Base-by-base conservation (phyloP, 768 basidiomycete species). In the Xerocomellus dryophilus region DNA sequence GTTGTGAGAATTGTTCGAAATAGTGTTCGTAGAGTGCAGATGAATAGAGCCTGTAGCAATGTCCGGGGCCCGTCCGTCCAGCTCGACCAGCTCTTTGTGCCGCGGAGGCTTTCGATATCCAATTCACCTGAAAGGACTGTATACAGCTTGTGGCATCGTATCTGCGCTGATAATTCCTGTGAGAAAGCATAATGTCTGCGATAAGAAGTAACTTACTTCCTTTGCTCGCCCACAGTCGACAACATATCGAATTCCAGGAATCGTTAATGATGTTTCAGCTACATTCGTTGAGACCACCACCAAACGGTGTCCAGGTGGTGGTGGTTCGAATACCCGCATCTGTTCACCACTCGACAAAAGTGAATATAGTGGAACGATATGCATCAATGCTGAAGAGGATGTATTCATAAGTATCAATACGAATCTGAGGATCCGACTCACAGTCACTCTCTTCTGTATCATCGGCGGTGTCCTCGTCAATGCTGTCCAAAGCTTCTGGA, bases 221-320 rank as follows among this genome's bases (percentile, higher is more conserved):
- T 99, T 98, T 5, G 90, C 93, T 59, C 95, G 81, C 5, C 96
- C 96, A 63, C 89, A 89, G 67, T 99, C 96, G 27, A 99, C 84
- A n/a, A 99, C 96, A 71, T 99, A 99, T 15, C 91, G 88, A 62
- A 99, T 95, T 7, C 90, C 91, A 23, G 96, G 96, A 54, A 99
- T 99, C 0, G 96, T 98, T 31, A 98, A 76, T 7, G 96, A 97
- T 0, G 96, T 98, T 69, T 98, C 96, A 1, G 96, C 96, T 25
- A 98, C 88, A 67, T 98, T 98, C 2, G 96, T 98, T 2, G 96
- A 84, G 6, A 99, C 86, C 15, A 98, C 93, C 14, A 98, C 94
- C 4, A 99, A 78, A 34, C 97, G 89, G 54, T 78, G 74, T 6
- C 86, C 90, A 5, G 76, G 71, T 5, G 97, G 97, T 12, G 95